Conservation (phyloP, 83 land plant species). For the Diphasiastrum complanatum region DNA sequence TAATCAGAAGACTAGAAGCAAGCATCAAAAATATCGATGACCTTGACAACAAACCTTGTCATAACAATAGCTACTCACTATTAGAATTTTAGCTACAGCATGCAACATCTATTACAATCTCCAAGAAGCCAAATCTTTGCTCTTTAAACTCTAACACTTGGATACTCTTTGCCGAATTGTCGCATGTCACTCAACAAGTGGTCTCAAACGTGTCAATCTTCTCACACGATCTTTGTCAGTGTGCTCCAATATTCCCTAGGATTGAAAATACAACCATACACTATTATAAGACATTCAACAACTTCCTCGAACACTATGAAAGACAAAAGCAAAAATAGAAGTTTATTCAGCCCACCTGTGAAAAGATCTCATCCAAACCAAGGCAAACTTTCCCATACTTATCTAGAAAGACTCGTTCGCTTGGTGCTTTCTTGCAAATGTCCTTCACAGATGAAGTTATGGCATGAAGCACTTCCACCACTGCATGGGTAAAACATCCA, state of each 20-base stretch:
- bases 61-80: no score
- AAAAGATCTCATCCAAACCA: conserved; percentile 87
- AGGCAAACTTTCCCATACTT: conserved; percentile 94
- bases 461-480: conserved; percentile 82
- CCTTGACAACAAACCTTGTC: no score
- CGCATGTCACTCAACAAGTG: conserved; percentile 57
- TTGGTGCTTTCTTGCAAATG: conserved; percentile 80
- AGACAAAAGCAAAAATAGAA: not conserved
- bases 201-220: conserved; percentile 59
- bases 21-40: no score
- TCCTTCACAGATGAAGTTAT: conserved; percentile 85
- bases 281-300: not conserved
- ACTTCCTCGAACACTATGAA: not conserved
- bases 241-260: conserved; percentile 73
- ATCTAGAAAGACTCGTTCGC: conserved; percentile 85
- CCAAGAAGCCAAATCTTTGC: no score
- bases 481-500: conserved; percentile 29
- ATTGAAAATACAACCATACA: not conserved
- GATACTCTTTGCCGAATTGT: no score
- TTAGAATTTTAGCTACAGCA: no score
- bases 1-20: no score
- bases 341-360: conserved; percentile 45
- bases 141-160: no score
- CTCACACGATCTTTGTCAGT: conserved; percentile 76
- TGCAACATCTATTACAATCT: no score